Base-by-base conservation (phyloP, 371 early-diverging fungal species). In the Enterospora canceri region DNA sequence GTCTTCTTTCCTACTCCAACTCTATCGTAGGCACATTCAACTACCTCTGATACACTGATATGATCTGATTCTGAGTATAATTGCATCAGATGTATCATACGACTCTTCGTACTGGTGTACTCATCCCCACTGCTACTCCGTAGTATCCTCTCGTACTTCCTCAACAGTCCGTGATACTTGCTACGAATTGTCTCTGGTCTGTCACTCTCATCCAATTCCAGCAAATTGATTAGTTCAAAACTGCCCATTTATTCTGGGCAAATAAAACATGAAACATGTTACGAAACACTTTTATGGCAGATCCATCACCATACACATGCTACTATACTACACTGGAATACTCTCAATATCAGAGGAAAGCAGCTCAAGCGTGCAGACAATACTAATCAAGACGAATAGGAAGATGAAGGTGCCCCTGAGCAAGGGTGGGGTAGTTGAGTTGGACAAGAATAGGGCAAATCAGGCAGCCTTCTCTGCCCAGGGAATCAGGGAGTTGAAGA, bases 151-250 rank as follows among this genome's bases (percentile, higher is more conserved):
- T 53, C 8, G 16, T 53, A 16, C 19, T 3, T 8, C 12, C 53
- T 53, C 19, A 53, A 53, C 19, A 8, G 3, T 24, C 4, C 24
- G 12, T 53, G 8, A 53, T 16, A 16, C 53, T 53, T 24, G 16
- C 19, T 3, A 4, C 8, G 4, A 53, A 53, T 19, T 16, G 24
- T 53, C 8, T 16, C 19, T 19, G 24, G 16, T 12, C 19, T 53
- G 24, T 16, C 53, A 8, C 24, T 24, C 3, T 4, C 19, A 3
- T 53, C 24, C 19, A 19, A 19, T 12, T 53, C 24, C 19, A 19
- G 24, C 19, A 53, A 53, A 53, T 53, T 53, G 3, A 53, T 24
- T 19, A 53, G 53, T 40, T 40, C 40, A 40, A 40, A 40, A 40
- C n/a, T 40, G 8, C n/a, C n/a, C 8, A 12, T 40, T 40, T n/a